phyloP scores from a whole-genome alignment of 2,329 filamentous ascomycete species.

The Hypoxylon sp. region DNA sequence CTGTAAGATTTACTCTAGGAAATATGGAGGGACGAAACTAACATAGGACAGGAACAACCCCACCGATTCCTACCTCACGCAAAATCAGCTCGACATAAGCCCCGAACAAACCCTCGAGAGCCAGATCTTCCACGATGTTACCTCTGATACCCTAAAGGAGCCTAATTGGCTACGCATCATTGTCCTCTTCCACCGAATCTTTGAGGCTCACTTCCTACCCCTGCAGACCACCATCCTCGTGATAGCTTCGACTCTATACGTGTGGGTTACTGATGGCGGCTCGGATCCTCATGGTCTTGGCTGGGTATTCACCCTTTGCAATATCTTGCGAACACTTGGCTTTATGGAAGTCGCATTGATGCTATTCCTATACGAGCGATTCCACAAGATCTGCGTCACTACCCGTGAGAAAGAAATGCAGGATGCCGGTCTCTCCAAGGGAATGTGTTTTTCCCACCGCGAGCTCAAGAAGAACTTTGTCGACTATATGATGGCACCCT shows the following conservation, averaged over 20 bases:
- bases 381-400: slow-evolving; percentile 68
- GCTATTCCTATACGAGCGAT: slow-evolving; percentile 73
- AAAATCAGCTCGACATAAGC: slow-evolving; percentile 53
- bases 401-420: slow-evolving; percentile 72
- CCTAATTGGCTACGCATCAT: slow-evolving; percentile 65
- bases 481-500: slow-evolving; percentile 71
- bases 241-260: slow-evolving; percentile 68
- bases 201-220: slow-evolving; percentile 77
- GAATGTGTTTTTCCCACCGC: slow-evolving; percentile 71
- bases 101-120: slow-evolving; percentile 55
- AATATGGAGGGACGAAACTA: slow-evolving; percentile 19
- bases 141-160: slow-evolving; percentile 58
- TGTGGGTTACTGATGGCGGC: slow-evolving; percentile 60
- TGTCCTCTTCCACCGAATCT: slow-evolving; percentile 71
- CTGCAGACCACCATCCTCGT: slow-evolving; percentile 73
- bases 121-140: slow-evolving; percentile 65
- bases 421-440: slow-evolving; percentile 68
- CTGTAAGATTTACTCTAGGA: slow-evolving; percentile 44
- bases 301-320: slow-evolving; percentile 69
- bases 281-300: slow-evolving; percentile 61
- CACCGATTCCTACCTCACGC: slow-evolving; percentile 58
- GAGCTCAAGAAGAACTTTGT: slow-evolving; percentile 62
- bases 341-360: slow-evolving; percentile 71
- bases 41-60: slow-evolving; percentile 51
- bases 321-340: slow-evolving; percentile 65